Conservation (phyloP, 1,284 basidiomycete genomes). For the Amylostereum areolatum region DNA sequence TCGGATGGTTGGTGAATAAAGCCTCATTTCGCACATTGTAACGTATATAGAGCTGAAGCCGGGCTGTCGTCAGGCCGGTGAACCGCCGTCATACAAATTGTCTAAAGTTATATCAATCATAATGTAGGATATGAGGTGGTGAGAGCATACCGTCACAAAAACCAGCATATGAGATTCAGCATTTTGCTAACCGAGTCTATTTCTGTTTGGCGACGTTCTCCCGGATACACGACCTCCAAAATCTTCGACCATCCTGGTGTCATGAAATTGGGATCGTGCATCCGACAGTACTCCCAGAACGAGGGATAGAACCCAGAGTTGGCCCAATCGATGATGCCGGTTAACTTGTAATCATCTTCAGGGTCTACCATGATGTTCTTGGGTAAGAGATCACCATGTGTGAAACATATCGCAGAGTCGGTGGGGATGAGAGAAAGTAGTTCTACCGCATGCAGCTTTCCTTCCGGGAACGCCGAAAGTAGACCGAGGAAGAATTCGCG, state of each 20-base stretch:
- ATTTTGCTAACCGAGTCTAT: no score
- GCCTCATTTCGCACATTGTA: no score
- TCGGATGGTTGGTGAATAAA: no score
- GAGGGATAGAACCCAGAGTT: constrained; percentile 24
- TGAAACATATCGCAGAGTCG: constrained; percentile 14
- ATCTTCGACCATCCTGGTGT: constrained; percentile 16
- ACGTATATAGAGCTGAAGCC: no score
- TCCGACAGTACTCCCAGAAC: constrained; percentile 24
- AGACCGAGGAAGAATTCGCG: background rate
- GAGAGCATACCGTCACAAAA: no score
- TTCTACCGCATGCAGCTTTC: constrained; percentile 12
- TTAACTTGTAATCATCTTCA: constrained; percentile 21
- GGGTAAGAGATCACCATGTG: constrained; percentile 22
- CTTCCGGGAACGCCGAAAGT: background rate
- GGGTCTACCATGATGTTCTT: constrained; percentile 23
- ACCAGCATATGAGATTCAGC: no score
- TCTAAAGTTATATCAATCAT: no score
- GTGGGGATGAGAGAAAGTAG: constrained; percentile 14
- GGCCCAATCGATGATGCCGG: constrained; percentile 24
- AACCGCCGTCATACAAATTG: no score
- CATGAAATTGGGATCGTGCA: constrained; percentile 17
- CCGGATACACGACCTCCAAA: constrained; percentile 12
- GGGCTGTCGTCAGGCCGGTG: no score
- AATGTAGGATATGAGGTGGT: no score
- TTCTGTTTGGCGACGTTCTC: constrained; percentile 2